Conservation (phyloP, 352 stramenopile species). For the Phytophthora boehmeriae region DNA sequence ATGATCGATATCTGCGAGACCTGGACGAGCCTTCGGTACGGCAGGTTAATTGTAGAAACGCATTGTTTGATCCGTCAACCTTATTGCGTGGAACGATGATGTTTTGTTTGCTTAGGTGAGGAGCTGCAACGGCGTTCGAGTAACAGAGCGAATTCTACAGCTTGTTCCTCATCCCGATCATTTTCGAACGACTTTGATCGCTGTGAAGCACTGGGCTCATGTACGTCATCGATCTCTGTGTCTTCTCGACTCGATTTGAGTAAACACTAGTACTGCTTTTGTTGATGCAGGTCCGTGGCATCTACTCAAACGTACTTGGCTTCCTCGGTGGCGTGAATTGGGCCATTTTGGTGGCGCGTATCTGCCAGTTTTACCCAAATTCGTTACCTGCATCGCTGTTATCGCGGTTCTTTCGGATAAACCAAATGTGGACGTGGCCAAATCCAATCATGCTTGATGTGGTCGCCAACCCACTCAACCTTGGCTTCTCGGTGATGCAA, state of each 20-base stretch:
- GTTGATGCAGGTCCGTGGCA: constrained; percentile 81
- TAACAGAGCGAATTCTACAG: constrained; percentile 94
- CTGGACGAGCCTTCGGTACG: constrained; percentile 90
- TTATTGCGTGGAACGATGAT: constrained; percentile 21
- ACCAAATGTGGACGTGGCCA: constrained; percentile 96
- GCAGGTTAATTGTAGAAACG: constrained; percentile 4
- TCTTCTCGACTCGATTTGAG: no score
- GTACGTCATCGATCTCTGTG: constrained; percentile 38
- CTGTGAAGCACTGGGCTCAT: constrained; percentile 91
- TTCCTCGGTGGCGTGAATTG: constrained; percentile 99
- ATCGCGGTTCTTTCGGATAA: constrained; percentile 95
- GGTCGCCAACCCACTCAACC: constrained; percentile 50
- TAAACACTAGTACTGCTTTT: not conserved
- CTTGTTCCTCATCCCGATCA: constrained; percentile 83
- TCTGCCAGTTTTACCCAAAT: constrained; percentile 93
- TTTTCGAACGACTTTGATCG: constrained; percentile 92
- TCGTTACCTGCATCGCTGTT: constrained; percentile 88
- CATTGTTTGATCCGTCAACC: not conserved
- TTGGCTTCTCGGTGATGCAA: constrained; percentile 69
- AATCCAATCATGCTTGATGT: constrained; percentile 92
- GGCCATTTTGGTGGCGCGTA: constrained; percentile 96
- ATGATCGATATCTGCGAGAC: constrained; percentile 78
- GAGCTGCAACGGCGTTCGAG: constrained; percentile 95
- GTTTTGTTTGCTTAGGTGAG: constrained; percentile 52
- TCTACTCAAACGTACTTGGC: constrained; percentile 99